These are phyloP conservation scores for Furcasterigmium sp. DNA, from an alignment of 2,329 filamentous ascomycete genomes.

Conservation along the genomic window DNA sequence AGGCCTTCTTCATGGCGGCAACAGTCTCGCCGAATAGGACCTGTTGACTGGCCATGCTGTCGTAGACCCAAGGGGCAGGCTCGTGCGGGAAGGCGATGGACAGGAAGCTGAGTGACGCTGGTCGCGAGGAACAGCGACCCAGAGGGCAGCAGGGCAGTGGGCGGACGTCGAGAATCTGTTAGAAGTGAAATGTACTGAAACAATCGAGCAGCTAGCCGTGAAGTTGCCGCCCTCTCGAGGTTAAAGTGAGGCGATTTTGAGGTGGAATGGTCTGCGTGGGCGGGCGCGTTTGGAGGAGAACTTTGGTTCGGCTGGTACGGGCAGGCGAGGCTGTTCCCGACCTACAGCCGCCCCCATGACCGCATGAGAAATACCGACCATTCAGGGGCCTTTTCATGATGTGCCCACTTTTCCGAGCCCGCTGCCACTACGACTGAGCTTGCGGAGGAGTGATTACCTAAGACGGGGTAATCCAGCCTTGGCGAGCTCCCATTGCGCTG, in stretches of 20 bases:
- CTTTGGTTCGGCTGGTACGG: constrained; percentile 1
- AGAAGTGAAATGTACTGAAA: too few relatives aligned
- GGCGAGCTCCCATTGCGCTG: too few relatives aligned
- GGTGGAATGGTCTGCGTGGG: background rate
- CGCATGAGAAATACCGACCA: constrained; percentile 6
- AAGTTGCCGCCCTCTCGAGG: too few relatives aligned
- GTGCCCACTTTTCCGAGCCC: constrained; percentile 7
- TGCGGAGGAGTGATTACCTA: background rate
- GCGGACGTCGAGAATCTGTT: constrained; percentile 6
- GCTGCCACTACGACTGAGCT: too few relatives aligned
- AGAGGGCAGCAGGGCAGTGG: constrained; percentile 5
- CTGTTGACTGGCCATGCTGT: constrained; percentile 46
- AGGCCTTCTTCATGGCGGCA: constrained; percentile 61
- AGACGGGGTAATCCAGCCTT: background rate
- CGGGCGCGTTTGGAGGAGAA: constrained; percentile 12
- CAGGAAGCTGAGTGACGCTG: too few relatives aligned
- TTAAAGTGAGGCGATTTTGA: constrained; percentile 3
- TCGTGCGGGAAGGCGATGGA: background rate
- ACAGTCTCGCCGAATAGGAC: constrained; percentile 62
- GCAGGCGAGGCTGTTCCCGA: background rate
- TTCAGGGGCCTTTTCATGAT: constrained; percentile 2
- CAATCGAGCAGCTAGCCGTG: too few relatives aligned
- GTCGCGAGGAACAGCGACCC: background rate
- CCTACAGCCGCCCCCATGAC: constrained; percentile 5
- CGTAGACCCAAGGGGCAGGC: background rate